phyloP scores from a whole-genome alignment of 805 yeast genomes.

The Candida maltosa region DNA sequence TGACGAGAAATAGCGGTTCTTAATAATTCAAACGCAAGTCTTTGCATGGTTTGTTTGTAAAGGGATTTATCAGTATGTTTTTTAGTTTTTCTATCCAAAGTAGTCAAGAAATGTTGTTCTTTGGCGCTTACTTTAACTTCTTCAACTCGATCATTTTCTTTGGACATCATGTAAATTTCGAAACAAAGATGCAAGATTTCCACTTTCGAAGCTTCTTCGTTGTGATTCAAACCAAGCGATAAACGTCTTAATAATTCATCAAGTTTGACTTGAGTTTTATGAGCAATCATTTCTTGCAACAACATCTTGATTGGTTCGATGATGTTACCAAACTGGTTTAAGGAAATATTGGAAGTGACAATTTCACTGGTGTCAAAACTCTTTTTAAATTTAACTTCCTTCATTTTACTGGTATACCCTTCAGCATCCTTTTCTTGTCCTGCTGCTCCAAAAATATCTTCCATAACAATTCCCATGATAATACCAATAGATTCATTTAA shows the following conservation, averaged over 20 bases:
- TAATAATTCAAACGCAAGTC: slow-evolving; percentile 72
- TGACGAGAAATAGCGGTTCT: slow-evolving; percentile 68
- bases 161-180: slow-evolving; percentile 42
- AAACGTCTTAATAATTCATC: slow-evolving; percentile 77
- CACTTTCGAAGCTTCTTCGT: slow-evolving; percentile 52
- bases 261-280: slow-evolving; percentile 68
- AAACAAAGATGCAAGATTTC: slow-evolving; percentile 69
- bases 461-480: slow-evolving; percentile 77
- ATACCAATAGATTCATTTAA: slow-evolving; percentile 62
- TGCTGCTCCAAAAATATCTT: slow-evolving; percentile 86
- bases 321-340: slow-evolving; percentile 54
- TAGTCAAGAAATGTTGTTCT: slow-evolving; percentile 72
- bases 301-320: slow-evolving; percentile 66
- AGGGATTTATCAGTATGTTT: slow-evolving; percentile 53
- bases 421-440: slow-evolving; percentile 95
- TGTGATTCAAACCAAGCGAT: slow-evolving; percentile 75
- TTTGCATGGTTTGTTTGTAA: slow-evolving; percentile 62
- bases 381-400: slow-evolving; percentile 86
- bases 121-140: slow-evolving; percentile 11
- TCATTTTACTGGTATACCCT: slow-evolving; percentile 80
- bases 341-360: slow-evolving; percentile 59
- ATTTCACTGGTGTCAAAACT: slow-evolving; percentile 86
- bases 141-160: slow-evolving; percentile 12
- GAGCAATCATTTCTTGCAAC: slow-evolving; percentile 59
- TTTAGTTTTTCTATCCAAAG: slow-evolving; percentile 57